These are phyloP conservation scores for Phytophthora fragariaefolia DNA, from an alignment of 352 stramenopile species.

Conservation along the genomic window DNA sequence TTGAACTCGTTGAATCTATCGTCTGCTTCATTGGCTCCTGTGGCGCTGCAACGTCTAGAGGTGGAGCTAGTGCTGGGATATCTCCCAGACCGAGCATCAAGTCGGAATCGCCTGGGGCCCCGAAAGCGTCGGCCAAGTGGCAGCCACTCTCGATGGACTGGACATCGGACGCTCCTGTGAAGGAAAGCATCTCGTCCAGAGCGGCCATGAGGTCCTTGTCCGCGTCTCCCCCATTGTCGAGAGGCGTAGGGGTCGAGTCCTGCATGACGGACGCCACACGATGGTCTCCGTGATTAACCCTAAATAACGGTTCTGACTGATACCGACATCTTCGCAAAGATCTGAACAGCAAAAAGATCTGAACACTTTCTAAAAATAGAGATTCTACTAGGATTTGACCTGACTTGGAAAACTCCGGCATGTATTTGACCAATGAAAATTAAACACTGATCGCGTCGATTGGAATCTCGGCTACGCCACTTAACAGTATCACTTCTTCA, in stretches of 20 bases:
- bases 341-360: no score
- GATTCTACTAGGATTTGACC: no score
- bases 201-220: slow-evolving; percentile 30
- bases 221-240: slow-evolving; percentile 5
- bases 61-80: neutral
- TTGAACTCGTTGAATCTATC: neutral
- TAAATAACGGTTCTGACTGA: no score
- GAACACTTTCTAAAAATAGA: no score
- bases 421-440: no score
- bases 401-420: no score
- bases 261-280: neutral
- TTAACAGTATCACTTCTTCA: no score
- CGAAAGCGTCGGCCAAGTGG: slow-evolving; percentile 30
- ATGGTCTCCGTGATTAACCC: no score
- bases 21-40: neutral
- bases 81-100: slow-evolving; percentile 6
- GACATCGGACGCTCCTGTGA: neutral
- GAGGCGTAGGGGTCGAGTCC: neutral
- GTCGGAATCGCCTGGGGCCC: slow-evolving; percentile 2
- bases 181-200: slow-evolving; percentile 35
- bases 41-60: neutral
- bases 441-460: no score
- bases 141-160: slow-evolving; percentile 17
- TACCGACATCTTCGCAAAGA: no score
- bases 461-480: no score